Evolutionary conservation across 2,329 filamentous ascomycete species (phyloP), one percentile per base, ranked within the genome.

Genomic region (Verticillium nubilum): DNA sequence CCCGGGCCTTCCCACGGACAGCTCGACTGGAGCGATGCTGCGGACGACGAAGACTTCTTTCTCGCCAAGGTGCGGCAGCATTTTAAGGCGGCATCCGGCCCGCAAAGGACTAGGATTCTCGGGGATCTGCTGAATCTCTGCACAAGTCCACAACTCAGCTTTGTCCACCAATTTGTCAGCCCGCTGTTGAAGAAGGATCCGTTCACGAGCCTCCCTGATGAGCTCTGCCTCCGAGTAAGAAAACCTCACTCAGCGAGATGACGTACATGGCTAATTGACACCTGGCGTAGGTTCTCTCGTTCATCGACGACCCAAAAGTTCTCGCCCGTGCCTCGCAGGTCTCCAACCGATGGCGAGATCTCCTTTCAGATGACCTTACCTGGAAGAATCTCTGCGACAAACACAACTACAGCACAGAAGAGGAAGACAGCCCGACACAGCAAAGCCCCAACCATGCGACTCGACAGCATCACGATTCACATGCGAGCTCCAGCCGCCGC

Each of bases 381-480:
- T 99, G 95, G 95, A 97, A 97, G 78, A 92, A 95, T 62, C 82
- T 99, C 23, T 98, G 94, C 72, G 92, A 96, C 65, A 97, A 97
- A 75, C 94, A 97, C 73, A 92, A 95, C 62, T 99, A 97, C 19
- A 50, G 42, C 42, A 50, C 42, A 25, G 52, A 54, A 23, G 52
- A 54, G 52, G 12, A 70, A 58, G 76, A 74, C 60, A 78, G 77
- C 60, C 69, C 56, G 7, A 57, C 68, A 19, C 71, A 77, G 52
- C 42, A 50, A 23, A 50, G 42, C 42, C 19, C 42, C 4, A 50
- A n/a, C 3, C 42, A 50, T 50, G 4, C 42, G n/a, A 23, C n/a
- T 12, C 42, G 42, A 23, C n/a, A 23, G 12, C n/a, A 50, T 19
- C 42, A 50, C 10, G 42, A 25, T 10, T 50, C 19, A 50, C n/a